Evolutionary conservation across 805 yeast genomes (phyloP).

Genomic region (Clavispora asparagi): DNA sequence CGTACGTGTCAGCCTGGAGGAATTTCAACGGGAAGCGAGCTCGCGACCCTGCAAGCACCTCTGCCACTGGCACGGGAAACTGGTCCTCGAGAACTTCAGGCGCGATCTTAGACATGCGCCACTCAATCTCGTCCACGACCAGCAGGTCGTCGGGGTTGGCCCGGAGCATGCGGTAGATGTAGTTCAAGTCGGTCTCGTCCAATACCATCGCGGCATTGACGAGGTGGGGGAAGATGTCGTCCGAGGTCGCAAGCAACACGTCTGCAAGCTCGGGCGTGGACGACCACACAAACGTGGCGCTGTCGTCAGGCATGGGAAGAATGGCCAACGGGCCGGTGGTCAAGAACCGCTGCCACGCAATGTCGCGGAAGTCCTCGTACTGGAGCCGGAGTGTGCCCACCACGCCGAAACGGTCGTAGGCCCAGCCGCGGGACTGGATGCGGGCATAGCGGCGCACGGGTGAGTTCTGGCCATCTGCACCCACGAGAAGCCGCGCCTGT

Average conservation of each 20-base stretch:
- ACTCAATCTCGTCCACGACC: slow-evolving; percentile 61
- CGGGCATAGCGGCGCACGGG: slow-evolving; percentile 82
- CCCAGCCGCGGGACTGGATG: slow-evolving; percentile 90
- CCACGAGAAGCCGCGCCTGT: slow-evolving; percentile 73
- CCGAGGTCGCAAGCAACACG: slow-evolving; percentile 52
- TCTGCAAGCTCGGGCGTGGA: slow-evolving; percentile 71
- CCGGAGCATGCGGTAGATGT: slow-evolving; percentile 45
- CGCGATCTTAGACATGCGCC: slow-evolving; percentile 52
- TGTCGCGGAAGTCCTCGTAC: slow-evolving; percentile 60
- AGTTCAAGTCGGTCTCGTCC: slow-evolving; percentile 69
- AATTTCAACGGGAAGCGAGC: slow-evolving; percentile 86
- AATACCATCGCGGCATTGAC: slow-evolving; percentile 86
- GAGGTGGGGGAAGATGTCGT: slow-evolving; percentile 59
- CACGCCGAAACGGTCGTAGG: slow-evolving; percentile 81
- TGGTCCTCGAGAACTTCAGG: slow-evolving; percentile 48
- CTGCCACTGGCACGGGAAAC: slow-evolving; percentile 63
- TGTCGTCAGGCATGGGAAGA: slow-evolving; percentile 79
- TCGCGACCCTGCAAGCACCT: slow-evolving; percentile 57
- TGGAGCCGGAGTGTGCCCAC: slow-evolving; percentile 82
- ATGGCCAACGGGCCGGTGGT: slow-evolving; percentile 92
- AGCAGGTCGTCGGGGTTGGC: slow-evolving; percentile 40
- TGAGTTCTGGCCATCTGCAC: slow-evolving; percentile 95
- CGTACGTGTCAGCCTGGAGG: slow-evolving; percentile 87
- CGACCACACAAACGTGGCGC: slow-evolving; percentile 94
- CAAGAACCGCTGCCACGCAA: slow-evolving; percentile 93